Base-by-base conservation (phyloP, 306 rosid genomes). In the Hylodesmum podocarpum region DNA sequence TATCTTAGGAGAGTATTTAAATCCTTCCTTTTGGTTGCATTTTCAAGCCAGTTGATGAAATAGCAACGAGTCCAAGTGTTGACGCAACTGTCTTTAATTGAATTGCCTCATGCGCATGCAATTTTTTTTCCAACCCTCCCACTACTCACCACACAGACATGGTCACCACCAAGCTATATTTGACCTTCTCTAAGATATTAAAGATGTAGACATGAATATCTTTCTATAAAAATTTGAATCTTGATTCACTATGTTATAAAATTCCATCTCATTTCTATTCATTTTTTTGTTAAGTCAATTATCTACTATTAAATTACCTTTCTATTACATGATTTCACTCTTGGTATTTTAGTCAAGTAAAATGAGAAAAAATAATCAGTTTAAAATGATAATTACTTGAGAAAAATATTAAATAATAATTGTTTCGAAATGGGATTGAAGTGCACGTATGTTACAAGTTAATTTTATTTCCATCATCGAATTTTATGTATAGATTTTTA, bases 101-200 rank as follows among this genome's bases (percentile, higher is more conserved):
- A 21, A 65, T n/a, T n/a, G n/a, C n/a, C n/a, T n/a, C n/a, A n/a
- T 65, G 70, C 70, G 70, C 70, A 65, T 65, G 51, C 70, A 11
- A 21, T 11, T 0, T 1, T 18, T 18, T 19, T 64, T 64, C 31
- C 70, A 64, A 64, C 49, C 49, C 70, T 65, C 50, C 70, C 70
- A 65, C 70, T 65, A 27, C 64, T 57, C 1, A 53, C 6, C 61
- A 53, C 7, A 50, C 4, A n/a, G n/a, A n/a, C 6, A 43, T 50
- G 36, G 9, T 55, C 63, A 55, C 24, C 63, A 4, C 34, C 19
- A 13, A 28, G 39, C 44, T 62, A 31, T n/a, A 62, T 62, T 62
- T 62, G 44, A 62, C 68, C 24, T 4, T 31, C 6, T 58, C 41
- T 59, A 31, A n/a, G 15, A n/a, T n/a, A n/a, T n/a, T n/a, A n/a